Evolutionary conservation across 139 green algal species (phyloP).

Genomic region (Volvox reticuliferus): DNA sequence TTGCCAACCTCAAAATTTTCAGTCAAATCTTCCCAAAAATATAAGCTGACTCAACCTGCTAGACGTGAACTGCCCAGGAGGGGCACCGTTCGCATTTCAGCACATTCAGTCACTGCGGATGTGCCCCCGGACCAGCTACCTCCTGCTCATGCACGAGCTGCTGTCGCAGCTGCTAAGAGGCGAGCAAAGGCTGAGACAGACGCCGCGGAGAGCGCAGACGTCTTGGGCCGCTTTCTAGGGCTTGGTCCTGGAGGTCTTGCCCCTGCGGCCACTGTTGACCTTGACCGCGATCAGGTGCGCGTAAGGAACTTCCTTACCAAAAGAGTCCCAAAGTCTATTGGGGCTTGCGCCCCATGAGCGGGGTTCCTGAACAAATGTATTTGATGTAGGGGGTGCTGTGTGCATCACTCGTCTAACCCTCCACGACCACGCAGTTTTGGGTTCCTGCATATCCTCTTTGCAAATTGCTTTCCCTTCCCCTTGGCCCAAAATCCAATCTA

Average conservation of each 20-base stretch:
- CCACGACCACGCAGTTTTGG: too few relatives aligned
- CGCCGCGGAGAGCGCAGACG: conserved; percentile 53
- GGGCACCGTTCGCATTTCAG: not conserved
- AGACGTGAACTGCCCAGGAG: not conserved
- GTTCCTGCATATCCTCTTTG: too few relatives aligned
- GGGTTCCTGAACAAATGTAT: too few relatives aligned
- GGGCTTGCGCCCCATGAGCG: too few relatives aligned
- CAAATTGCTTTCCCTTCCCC: too few relatives aligned
- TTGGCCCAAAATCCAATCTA: too few relatives aligned
- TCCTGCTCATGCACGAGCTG: conserved; percentile 6
- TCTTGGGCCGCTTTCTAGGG: conserved; percentile 70
- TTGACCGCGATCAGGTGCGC: conserved; percentile 59
- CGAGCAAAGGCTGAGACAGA: not conserved
- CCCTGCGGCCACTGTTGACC: conserved; percentile 61
- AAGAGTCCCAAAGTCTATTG: too few relatives aligned
- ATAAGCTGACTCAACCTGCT: not conserved
- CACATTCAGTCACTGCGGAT: not conserved
- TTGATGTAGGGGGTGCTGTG: too few relatives aligned
- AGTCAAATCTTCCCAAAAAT: not conserved
- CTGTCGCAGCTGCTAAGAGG: not conserved
- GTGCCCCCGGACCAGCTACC: not conserved
- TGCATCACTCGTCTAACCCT: too few relatives aligned
- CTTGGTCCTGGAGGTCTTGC: conserved; percentile 31
- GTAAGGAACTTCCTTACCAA: not conserved
- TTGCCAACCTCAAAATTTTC: not conserved